These are phyloP conservation scores for Solanum dulcamara DNA, from an alignment of 257 asterid genomes.

Conservation along the genomic window DNA sequence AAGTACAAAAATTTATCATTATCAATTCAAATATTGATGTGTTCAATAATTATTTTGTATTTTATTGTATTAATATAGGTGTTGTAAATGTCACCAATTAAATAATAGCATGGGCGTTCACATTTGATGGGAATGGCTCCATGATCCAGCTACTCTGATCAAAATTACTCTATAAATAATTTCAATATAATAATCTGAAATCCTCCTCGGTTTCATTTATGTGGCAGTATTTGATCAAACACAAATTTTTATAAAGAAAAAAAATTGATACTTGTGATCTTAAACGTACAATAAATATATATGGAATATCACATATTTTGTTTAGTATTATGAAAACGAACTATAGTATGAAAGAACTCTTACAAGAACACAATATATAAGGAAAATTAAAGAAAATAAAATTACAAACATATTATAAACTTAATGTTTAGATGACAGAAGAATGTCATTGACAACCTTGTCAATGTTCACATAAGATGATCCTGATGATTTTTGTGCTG, in stretches of 20 bases:
- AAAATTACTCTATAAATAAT: background rate
- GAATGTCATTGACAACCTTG: background rate
- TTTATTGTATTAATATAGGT: background rate
- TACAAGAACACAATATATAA: too few species aligned
- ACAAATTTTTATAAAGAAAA: background rate
- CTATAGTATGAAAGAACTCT: background rate
- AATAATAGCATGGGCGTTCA: background rate
- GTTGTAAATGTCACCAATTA: background rate
- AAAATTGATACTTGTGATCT: background rate
- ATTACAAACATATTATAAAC: background rate
- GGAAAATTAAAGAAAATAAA: background rate
- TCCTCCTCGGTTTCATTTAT: background rate
- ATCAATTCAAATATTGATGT: background rate
- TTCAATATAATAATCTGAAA: background rate
- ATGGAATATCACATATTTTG: background rate
- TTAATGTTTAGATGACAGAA: background rate
- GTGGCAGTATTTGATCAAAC: background rate
- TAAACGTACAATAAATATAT: background rate
- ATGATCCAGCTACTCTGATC: background rate
- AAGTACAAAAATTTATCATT: background rate
- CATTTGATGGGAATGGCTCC: background rate
- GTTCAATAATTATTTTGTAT: background rate
- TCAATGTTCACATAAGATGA: background rate
- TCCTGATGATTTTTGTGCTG: background rate
- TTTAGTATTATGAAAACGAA: background rate